These are phyloP conservation scores for Skeletonema costatum DNA, from an alignment of 108 stramenopile species.

Conservation along the genomic window DNA sequence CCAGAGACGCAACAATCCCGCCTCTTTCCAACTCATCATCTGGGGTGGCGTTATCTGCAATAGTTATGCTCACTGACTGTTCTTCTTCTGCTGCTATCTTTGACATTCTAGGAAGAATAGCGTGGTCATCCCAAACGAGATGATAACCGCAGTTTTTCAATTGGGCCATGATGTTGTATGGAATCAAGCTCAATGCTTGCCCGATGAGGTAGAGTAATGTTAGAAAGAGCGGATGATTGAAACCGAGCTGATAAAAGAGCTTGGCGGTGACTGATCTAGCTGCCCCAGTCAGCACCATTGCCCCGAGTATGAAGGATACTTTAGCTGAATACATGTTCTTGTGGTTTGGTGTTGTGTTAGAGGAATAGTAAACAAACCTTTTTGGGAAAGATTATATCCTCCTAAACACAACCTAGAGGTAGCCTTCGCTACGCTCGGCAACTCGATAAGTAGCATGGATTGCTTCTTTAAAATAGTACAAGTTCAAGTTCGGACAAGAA, in stretches of 20 bases:
- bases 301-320: conserved; percentile 16
- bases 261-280: conserved; percentile 26
- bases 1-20: too few species aligned
- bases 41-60: not conserved
- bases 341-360: too few species aligned
- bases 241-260: conserved; percentile 38
- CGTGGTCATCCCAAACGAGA: not conserved
- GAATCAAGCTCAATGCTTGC: conserved; percentile 31
- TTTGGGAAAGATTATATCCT: too few species aligned
- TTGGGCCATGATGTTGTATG: not conserved
- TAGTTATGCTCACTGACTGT: not conserved
- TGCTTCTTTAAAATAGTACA: too few species aligned
- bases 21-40: not conserved
- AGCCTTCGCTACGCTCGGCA: too few species aligned
- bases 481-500: too few species aligned
- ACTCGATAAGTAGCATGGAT: too few species aligned
- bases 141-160: not conserved
- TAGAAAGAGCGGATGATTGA: conserved; percentile 35
- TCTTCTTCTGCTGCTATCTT: not conserved
- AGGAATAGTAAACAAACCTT: too few species aligned
- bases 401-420: too few species aligned
- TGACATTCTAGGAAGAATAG: not conserved
- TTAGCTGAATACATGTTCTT: conserved; percentile 3
- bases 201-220: conserved; percentile 35
- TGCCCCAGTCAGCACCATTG: conserved; percentile 36